These are phyloP conservation scores for Trypanosoma brucei DNA, from an alignment of 208 protist species.

Conservation along the genomic window DNA sequence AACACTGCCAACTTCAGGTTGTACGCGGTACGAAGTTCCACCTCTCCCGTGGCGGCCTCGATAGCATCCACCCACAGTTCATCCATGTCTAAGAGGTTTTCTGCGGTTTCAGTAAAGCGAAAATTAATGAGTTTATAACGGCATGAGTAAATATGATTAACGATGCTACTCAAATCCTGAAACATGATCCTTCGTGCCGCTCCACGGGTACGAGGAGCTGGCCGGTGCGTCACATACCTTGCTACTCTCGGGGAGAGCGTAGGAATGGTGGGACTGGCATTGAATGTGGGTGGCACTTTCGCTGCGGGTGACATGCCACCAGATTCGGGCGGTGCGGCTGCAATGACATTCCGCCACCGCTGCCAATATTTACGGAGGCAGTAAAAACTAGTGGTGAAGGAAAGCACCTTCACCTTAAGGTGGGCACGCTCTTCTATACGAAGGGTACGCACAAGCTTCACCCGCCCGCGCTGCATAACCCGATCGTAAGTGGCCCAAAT, in stretches of 20 bases:
- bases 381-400: constrained; percentile 2
- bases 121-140: constrained; percentile 60
- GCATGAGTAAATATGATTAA: constrained; percentile 31
- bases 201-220: constrained; percentile 1
- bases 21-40: constrained; percentile 28
- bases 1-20: constrained; percentile 58
- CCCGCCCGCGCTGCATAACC: background rate
- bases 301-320: too few relatives aligned
- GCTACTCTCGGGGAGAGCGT: background rate
- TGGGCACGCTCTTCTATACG: background rate
- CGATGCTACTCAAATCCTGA: constrained; percentile 28
- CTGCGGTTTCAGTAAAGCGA: constrained; percentile 19
- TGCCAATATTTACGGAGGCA: background rate
- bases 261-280: background rate
- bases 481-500: background rate
- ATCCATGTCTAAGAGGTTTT: constrained; percentile 61
- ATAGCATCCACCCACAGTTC: constrained; percentile 75
- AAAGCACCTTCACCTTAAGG: background rate
- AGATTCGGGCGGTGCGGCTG: background rate
- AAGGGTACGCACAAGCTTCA: background rate
- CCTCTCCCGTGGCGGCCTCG: constrained; percentile 52
- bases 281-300: too few relatives aligned
- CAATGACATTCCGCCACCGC: background rate
- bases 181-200: constrained; percentile 8
- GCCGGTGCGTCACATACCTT: background rate